phyloP scores from a whole-genome alignment of 2,329 filamentous ascomycete species.

The Neonectria magnoliae region DNA sequence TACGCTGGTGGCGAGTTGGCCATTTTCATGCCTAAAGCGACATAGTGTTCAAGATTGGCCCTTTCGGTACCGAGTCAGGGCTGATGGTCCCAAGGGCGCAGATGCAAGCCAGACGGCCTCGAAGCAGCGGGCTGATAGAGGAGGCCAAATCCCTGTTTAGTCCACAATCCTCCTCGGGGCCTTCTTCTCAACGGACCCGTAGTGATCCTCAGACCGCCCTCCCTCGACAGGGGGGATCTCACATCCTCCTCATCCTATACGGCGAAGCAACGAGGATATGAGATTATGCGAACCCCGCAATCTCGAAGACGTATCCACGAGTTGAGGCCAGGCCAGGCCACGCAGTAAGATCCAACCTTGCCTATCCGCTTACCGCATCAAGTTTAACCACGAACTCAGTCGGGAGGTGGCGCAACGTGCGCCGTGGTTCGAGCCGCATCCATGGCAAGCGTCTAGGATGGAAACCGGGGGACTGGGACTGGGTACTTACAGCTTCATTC shows the following conservation, averaged over 20 bases:
- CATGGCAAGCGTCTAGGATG: neutral
- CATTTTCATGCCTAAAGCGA: slow-evolving; percentile 4
- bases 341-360: slow-evolving; percentile 3
- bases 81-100: neutral
- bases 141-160: neutral
- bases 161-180: neutral
- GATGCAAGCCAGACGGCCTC: neutral
- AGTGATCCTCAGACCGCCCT: no score
- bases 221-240: neutral
- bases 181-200: neutral
- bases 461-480: neutral
- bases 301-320: neutral
- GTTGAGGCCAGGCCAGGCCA: slow-evolving; percentile 1
- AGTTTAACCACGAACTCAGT: slow-evolving; percentile 4
- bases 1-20: neutral
- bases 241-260: neutral
- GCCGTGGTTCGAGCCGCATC: slow-evolving; percentile 3
- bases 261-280: neutral
- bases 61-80: neutral
- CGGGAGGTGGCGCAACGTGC: neutral
- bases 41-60: neutral
- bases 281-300: neutral
- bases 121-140: neutral
- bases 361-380: slow-evolving; percentile 19
- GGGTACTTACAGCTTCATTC: neutral